Percentiles rank a stretch among this genome's conserved stretches.
phyloP scores from a whole-genome alignment of 345 rosid genomes.

The Populus alba region DNA sequence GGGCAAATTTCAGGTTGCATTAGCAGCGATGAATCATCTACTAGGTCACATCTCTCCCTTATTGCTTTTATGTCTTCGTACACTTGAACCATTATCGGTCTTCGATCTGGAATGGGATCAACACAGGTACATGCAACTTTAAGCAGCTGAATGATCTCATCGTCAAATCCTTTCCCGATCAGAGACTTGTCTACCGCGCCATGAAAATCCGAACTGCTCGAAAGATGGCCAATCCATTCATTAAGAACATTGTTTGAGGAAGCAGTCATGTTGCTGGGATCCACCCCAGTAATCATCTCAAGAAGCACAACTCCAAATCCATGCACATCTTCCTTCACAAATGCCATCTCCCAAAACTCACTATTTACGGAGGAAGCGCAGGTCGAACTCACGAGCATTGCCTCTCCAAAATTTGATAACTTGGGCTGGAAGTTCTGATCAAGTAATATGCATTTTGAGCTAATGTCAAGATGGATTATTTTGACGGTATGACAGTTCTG shows the following conservation, averaged over 20 bases:
- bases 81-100: constrained; percentile 27
- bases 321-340: constrained; percentile 31
- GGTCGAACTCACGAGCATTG: no score
- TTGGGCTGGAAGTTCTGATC: no score
- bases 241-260: constrained; percentile 7
- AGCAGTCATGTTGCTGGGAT: constrained; percentile 3
- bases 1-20: background rate
- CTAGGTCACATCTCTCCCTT: background rate
- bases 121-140: constrained; percentile 19
- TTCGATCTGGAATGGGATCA: constrained; percentile 8
- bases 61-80: background rate
- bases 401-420: no score
- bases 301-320: constrained; percentile 30
- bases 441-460: no score
- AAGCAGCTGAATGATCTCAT: constrained; percentile 14
- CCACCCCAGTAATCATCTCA: constrained; percentile 31
- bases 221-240: constrained; percentile 7
- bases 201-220: background rate
- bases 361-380: constrained; percentile 17
- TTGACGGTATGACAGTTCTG: no score
- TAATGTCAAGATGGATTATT: no score
- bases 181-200: constrained; percentile 13
- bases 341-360: constrained; percentile 24
- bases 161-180: constrained; percentile 21
- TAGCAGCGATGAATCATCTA: background rate